Conservation (phyloP, 805 yeast genomes). For the Pichia eremophila region DNA sequence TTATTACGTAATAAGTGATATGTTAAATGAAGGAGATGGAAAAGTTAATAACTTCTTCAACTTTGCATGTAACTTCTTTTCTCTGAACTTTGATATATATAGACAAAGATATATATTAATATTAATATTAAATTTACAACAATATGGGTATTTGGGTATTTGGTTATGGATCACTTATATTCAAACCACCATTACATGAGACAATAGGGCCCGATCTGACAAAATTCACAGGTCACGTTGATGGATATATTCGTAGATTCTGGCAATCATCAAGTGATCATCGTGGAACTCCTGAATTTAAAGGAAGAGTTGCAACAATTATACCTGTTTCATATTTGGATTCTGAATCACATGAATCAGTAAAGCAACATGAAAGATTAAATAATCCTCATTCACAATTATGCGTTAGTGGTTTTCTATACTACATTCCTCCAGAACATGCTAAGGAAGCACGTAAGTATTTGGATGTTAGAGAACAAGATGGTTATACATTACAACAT, state of each 20-base stretch:
- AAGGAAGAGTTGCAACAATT: conserved; percentile 85
- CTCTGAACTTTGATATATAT: too few species aligned
- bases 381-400: not conserved
- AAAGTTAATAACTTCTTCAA: too few species aligned
- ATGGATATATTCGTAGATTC: conserved; percentile 72
- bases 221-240: conserved; percentile 56
- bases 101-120: too few species aligned
- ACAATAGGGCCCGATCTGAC: conserved; percentile 14
- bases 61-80: too few species aligned
- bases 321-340: conserved; percentile 31
- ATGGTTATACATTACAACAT: conserved; percentile 68
- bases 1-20: too few species aligned
- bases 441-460: conserved; percentile 56
- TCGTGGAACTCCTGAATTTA: conserved; percentile 76
- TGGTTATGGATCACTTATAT: not conserved
- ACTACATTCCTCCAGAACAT: conserved; percentile 59
- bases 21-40: too few species aligned
- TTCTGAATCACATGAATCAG: not conserved
- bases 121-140: too few species aligned
- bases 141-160: conserved; percentile 2
- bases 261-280: conserved; percentile 92
- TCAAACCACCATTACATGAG: not conserved
- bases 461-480: conserved; percentile 77
- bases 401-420: conserved; percentile 71
- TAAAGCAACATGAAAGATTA: not conserved